Percentiles rank a stretch among this genome's conserved stretches.
Conservation (phyloP, 257 asterid genomes). For the Jacaranda copaia region DNA sequence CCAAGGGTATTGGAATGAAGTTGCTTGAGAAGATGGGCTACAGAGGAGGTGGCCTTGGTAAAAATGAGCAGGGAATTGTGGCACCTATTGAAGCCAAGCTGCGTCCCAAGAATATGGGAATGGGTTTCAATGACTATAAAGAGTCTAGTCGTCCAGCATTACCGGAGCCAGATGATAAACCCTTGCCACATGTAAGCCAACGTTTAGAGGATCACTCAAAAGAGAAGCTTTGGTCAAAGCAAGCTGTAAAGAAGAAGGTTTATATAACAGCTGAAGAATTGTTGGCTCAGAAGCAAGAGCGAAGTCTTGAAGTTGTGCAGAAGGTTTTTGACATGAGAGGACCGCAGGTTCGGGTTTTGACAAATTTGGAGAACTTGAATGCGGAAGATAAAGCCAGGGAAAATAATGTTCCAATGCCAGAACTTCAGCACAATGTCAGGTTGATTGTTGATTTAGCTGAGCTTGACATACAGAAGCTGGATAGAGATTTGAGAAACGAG, state of each 20-base stretch:
- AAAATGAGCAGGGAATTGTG: constrained; percentile 77
- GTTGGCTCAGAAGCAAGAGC: constrained; percentile 80
- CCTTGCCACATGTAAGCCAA: constrained; percentile 47
- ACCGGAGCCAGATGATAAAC: constrained; percentile 55
- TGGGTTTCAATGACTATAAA: constrained; percentile 88
- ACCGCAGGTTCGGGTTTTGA: constrained; percentile 90
- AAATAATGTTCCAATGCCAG: constrained; percentile 88
- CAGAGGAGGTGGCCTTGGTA: constrained; percentile 95
- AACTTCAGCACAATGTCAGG: constrained; percentile 85
- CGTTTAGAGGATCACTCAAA: constrained; percentile 51
- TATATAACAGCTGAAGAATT: constrained; percentile 81
- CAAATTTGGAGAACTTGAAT: constrained; percentile 84
- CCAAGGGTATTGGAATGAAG: constrained; percentile 34
- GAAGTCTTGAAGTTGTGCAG: constrained; percentile 74
- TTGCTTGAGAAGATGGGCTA: constrained; percentile 93
- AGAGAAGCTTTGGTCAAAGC: constrained; percentile 83
- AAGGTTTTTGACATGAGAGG: constrained; percentile 97
- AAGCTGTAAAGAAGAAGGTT: constrained; percentile 63
- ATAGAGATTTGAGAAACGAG: constrained; percentile 82
- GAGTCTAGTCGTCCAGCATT: constrained; percentile 59
- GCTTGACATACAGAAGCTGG: constrained; percentile 81
- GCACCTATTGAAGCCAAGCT: constrained; percentile 83
- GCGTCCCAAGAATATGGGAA: constrained; percentile 90
- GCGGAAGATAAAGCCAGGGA: constrained; percentile 83
- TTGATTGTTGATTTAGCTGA: constrained; percentile 78